Percentiles rank a stretch among this genome's conserved stretches.
Conservation (phyloP, 2,329 filamentous ascomycete genomes). For the Truncatella angustata region DNA sequence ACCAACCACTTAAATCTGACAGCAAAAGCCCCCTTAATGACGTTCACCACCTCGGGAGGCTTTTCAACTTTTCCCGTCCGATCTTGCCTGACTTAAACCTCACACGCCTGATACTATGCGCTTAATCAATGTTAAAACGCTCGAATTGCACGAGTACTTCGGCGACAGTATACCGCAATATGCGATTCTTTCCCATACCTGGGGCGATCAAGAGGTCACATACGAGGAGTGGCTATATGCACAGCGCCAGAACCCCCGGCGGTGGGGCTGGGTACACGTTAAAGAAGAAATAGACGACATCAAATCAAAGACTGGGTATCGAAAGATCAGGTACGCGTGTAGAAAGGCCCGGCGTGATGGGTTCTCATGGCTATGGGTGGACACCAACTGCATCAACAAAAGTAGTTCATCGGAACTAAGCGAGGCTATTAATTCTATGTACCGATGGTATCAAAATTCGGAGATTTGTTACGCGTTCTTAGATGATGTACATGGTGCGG, state of each 20-base stretch:
- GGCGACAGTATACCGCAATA: background rate
- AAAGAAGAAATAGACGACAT: background rate
- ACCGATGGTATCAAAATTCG: background rate
- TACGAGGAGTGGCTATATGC: too few relatives aligned
- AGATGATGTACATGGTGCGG: background rate
- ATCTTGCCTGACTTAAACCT: too few relatives aligned
- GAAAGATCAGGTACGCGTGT: background rate
- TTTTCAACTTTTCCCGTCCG: too few relatives aligned
- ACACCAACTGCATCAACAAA: background rate
- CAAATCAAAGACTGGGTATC: background rate
- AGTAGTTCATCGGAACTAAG: background rate
- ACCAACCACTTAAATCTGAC: too few relatives aligned
- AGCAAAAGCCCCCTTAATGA: too few relatives aligned
- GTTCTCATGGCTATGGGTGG: background rate
- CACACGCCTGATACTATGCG: too few relatives aligned
- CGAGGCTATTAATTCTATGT: slow-evolving; percentile 1
- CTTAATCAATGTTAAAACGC: background rate
- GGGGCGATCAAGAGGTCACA: background rate
- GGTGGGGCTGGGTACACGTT: background rate
- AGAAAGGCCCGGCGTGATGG: background rate
- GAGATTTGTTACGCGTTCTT: background rate
- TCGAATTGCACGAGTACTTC: background rate
- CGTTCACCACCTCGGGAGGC: too few relatives aligned
- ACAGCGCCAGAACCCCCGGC: too few relatives aligned
- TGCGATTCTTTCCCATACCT: background rate